phyloP scores from a whole-genome alignment of 2,329 filamentous ascomycete species.

The Colletotrichum coccodes region DNA sequence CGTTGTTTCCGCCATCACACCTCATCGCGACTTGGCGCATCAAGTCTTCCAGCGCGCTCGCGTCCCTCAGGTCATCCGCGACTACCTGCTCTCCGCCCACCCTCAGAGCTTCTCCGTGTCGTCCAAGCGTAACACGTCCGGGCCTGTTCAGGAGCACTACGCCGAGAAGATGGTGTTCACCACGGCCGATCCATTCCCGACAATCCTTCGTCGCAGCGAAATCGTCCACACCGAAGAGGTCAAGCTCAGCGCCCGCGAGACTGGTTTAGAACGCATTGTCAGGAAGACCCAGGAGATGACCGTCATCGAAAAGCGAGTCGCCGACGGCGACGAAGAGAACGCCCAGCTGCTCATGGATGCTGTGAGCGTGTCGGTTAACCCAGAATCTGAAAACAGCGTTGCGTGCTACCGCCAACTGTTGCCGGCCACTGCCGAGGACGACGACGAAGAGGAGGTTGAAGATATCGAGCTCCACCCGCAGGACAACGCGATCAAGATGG shows the following conservation, averaged over 20 bases:
- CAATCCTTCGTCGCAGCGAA: slow-evolving; percentile 88
- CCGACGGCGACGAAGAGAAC: slow-evolving; percentile 77
- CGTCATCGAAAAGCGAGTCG: slow-evolving; percentile 77
- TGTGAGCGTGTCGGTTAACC: slow-evolving; percentile 80
- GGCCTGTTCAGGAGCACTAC: slow-evolving; percentile 77
- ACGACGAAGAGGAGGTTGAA: slow-evolving; percentile 50
- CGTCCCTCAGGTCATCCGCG: slow-evolving; percentile 83
- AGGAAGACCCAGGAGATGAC: slow-evolving; percentile 90
- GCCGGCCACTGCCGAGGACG: slow-evolving; percentile 57
- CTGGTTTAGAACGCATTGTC: slow-evolving; percentile 89
- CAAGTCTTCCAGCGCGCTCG: slow-evolving; percentile 90
- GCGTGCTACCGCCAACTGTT: slow-evolving; percentile 81
- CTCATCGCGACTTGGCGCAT: slow-evolving; percentile 84
- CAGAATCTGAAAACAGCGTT: slow-evolving; percentile 79
- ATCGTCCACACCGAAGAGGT: slow-evolving; percentile 76
- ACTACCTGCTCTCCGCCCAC: slow-evolving; percentile 83
- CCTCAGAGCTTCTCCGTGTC: slow-evolving; percentile 84
- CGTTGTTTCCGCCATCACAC: slow-evolving; percentile 81
- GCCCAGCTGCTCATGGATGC: slow-evolving; percentile 78
- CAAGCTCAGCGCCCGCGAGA: slow-evolving; percentile 79
- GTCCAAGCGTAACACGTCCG: slow-evolving; percentile 74
- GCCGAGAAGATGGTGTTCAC: slow-evolving; percentile 88
- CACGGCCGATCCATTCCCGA: slow-evolving; percentile 88
- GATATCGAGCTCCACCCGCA: slow-evolving; percentile 65
- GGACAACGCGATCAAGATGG: slow-evolving; percentile 84